Conservation (phyloP, 768 basidiomycete species). For the Russula earlei region DNA sequence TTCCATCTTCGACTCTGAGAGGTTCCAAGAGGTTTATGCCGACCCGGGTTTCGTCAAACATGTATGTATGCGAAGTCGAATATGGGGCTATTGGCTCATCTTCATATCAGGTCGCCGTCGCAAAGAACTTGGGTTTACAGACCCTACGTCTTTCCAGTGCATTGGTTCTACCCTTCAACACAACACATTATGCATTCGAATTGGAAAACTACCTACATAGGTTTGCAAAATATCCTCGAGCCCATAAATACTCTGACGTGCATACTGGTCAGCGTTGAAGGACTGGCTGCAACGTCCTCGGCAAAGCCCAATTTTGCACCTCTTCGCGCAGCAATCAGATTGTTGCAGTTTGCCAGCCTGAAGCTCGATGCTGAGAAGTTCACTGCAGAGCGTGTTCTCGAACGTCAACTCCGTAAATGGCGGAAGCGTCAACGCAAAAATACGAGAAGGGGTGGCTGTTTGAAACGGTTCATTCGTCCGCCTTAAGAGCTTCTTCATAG, state of each 20-base stretch:
- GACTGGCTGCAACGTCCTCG: slow-evolving; percentile 13
- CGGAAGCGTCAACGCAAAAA: neutral
- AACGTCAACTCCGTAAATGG: slow-evolving; percentile 1
- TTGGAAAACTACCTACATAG: slow-evolving; percentile 43
- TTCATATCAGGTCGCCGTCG: slow-evolving; percentile 39
- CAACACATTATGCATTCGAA: slow-evolving; percentile 54
- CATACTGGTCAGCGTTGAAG: slow-evolving; percentile 38
- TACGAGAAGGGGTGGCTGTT: neutral
- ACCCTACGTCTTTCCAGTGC: slow-evolving; percentile 44
- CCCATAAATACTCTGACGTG: neutral
- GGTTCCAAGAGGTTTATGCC: slow-evolving; percentile 54
- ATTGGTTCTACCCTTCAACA: slow-evolving; percentile 55
- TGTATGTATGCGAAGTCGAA: slow-evolving; percentile 27
- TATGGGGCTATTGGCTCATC: neutral
- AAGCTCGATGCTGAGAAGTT: slow-evolving; percentile 15
- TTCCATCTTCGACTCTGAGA: slow-evolving; percentile 47
- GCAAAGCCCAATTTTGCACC: slow-evolving; percentile 7
- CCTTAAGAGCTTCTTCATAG: neutral
- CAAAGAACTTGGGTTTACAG: slow-evolving; percentile 47
- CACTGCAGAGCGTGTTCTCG: slow-evolving; percentile 12
- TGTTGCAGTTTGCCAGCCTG: slow-evolving; percentile 17
- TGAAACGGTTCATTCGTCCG: neutral
- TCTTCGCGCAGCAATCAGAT: slow-evolving; percentile 18
- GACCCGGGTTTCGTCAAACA: slow-evolving; percentile 56
- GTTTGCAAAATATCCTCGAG: slow-evolving; percentile 27